Conservation (phyloP, 768 basidiomycete genomes). For the Phaeolepiota aurea region DNA sequence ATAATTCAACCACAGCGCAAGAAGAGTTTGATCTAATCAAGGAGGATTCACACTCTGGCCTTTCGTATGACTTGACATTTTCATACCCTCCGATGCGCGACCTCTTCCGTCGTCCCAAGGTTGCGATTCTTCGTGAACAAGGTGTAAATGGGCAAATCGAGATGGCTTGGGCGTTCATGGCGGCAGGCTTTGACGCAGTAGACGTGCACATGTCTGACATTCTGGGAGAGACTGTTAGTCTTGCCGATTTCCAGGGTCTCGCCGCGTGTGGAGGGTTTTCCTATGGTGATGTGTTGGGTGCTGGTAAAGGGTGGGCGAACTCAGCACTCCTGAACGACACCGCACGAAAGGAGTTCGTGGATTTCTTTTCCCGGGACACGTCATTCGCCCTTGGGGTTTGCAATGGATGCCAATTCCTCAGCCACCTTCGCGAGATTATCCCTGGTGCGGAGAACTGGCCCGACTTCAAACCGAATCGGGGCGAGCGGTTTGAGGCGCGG, state of each 20-base stretch:
- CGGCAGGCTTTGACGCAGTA: conserved; percentile 89
- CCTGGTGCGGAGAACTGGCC: conserved; percentile 88
- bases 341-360: conserved; percentile 68
- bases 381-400: conserved; percentile 93
- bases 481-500: conserved; percentile 88
- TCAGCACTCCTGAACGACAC: conserved; percentile 80
- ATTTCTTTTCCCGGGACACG: conserved; percentile 74
- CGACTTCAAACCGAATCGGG: conserved; percentile 79
- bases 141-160: conserved; percentile 97
- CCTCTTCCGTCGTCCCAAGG: conserved; percentile 60
- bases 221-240: conserved; percentile 55
- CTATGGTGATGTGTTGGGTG: conserved; percentile 95
- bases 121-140: conserved; percentile 95
- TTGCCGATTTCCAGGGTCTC: conserved; percentile 73
- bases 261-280: conserved; percentile 99
- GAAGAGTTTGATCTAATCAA: conserved; percentile 80
- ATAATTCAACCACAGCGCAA: conserved; percentile 66
- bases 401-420: conserved; percentile 98
- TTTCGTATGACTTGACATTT: conserved; percentile 75
- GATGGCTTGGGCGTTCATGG: conserved; percentile 97
- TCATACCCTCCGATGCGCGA: conserved; percentile 23
- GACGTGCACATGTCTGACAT: conserved; percentile 99
- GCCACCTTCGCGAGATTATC: conserved; percentile 79
- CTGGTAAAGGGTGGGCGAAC: conserved; percentile 97
- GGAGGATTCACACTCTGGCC: conserved; percentile 45